phyloP scores from a whole-genome alignment of 2,329 filamentous ascomycete genomes.

The Trichoderma koningiopsis region DNA sequence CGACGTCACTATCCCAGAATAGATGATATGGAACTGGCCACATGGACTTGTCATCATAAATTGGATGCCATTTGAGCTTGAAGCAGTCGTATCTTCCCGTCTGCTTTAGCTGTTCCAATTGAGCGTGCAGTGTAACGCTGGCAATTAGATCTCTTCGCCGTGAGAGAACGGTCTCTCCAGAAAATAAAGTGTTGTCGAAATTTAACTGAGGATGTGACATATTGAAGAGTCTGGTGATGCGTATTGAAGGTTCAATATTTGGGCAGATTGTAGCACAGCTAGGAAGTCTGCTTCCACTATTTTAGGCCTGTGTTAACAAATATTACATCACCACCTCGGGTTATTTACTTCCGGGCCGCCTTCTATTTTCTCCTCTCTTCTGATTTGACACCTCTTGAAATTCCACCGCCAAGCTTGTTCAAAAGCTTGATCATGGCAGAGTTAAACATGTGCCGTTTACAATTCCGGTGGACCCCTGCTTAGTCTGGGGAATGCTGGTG shows the following conservation, averaged over 20 bases:
- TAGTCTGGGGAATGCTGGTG: not conserved
- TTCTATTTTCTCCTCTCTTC: not conserved
- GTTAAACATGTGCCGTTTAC: not conserved
- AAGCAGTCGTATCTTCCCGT: not conserved
- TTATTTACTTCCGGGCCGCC: not conserved
- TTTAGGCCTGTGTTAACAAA: not conserved
- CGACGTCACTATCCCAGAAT: slow-evolving; percentile 4
- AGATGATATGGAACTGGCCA: slow-evolving; percentile 2
- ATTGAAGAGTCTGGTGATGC: not conserved
- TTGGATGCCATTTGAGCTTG: slow-evolving; percentile 2
- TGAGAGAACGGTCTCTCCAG: not conserved
- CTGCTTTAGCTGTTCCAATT: not conserved
- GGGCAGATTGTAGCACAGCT: not conserved
- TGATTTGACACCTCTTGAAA: not conserved
- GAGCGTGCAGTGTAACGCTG: not conserved
- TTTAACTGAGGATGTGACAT: not conserved
- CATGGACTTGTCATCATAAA: not conserved
- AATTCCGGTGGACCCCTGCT: not conserved
- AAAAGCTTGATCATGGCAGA: not conserved
- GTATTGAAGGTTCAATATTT: not conserved
- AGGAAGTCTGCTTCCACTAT: not conserved
- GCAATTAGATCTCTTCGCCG: not conserved
- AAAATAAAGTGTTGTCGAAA: not conserved
- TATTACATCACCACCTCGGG: not conserved
- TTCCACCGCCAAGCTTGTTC: not conserved